These are phyloP conservation scores for Rickenella mellea DNA, from an alignment of 768 basidiomycete genomes.

Conservation along the genomic window DNA sequence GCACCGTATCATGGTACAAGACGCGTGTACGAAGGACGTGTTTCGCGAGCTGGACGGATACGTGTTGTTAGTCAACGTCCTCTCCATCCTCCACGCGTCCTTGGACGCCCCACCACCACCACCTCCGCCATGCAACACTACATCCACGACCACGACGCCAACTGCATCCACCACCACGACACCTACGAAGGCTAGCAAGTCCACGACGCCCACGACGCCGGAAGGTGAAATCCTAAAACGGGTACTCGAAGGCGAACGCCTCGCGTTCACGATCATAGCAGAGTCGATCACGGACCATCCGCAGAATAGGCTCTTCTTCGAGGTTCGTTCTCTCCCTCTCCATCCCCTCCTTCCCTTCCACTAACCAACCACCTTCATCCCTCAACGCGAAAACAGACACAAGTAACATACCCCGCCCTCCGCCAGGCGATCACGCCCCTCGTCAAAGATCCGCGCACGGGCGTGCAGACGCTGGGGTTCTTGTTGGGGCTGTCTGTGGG, in stretches of 20 bases:
- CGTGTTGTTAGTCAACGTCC: conserved; percentile 59
- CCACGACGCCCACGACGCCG: conserved; percentile 23
- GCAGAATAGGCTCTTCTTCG: conserved; percentile 54
- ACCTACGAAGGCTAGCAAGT: too few relatives aligned
- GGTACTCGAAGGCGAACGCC: conserved; percentile 42
- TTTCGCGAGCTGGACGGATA: conserved; percentile 82
- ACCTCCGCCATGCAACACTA: too few relatives aligned
- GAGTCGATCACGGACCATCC: conserved; percentile 51
- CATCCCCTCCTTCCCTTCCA: background rate
- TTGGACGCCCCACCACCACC: too few relatives aligned
- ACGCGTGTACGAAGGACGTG: conserved; percentile 55
- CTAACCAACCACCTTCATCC: conserved; percentile 2
- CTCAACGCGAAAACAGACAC: conserved; percentile 24
- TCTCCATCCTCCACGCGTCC: conserved; percentile 45
- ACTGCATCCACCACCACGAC: too few relatives aligned
- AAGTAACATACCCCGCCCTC: conserved; percentile 60
- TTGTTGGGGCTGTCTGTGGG: conserved; percentile 59
- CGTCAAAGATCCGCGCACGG: conserved; percentile 33
- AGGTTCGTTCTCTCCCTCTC: conserved; percentile 32
- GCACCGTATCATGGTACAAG: conserved; percentile 56
- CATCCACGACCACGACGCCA: too few relatives aligned
- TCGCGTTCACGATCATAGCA: conserved; percentile 55
- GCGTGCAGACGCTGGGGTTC: conserved; percentile 53
- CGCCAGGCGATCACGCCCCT: conserved; percentile 48
- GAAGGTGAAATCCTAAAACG: conserved; percentile 28